A percentile compares a stretch with the other conserved stretches of the same genome.
Conservation (phyloP, 805 yeast species). For the Scheffersomyces coipomensis region DNA sequence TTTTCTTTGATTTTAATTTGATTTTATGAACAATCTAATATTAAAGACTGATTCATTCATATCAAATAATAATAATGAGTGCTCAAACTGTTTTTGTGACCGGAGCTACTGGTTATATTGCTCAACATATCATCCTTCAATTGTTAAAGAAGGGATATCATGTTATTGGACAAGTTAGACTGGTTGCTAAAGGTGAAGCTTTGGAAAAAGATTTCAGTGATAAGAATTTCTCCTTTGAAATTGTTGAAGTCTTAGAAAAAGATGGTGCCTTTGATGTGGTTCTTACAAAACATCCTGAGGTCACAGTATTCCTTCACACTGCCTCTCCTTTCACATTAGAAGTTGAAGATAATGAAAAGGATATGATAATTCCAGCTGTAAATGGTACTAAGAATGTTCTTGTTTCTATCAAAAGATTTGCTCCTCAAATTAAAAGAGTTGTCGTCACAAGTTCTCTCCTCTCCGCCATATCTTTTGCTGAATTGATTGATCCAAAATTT, state of each 20-base stretch:
- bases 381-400: constrained; percentile 49
- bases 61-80: too few relatives aligned
- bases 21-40: too few relatives aligned
- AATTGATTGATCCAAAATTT: constrained; percentile 7
- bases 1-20: too few relatives aligned
- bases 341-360: constrained; percentile 32
- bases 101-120: constrained; percentile 56
- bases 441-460: constrained; percentile 51
- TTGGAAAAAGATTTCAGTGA: constrained; percentile 19
- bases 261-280: constrained; percentile 21
- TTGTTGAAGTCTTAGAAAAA: constrained; percentile 15
- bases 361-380: constrained; percentile 51
- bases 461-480: constrained; percentile 29
- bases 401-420: constrained; percentile 39
- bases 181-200: constrained; percentile 33
- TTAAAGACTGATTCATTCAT: too few relatives aligned
- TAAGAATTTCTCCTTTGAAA: constrained; percentile 13
- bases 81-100: constrained; percentile 42
- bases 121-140: constrained; percentile 44
- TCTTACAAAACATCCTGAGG: constrained; percentile 21
- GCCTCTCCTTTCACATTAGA: constrained; percentile 23
- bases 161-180: constrained; percentile 53
- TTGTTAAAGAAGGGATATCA: constrained; percentile 39
- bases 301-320: constrained; percentile 20
- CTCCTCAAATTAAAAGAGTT: constrained; percentile 36